A percentile compares a stretch with the other conserved stretches of the same genome.
Conservation (phyloP, 441 rosid genomes). For the Bruguiera hainesii region DNA sequence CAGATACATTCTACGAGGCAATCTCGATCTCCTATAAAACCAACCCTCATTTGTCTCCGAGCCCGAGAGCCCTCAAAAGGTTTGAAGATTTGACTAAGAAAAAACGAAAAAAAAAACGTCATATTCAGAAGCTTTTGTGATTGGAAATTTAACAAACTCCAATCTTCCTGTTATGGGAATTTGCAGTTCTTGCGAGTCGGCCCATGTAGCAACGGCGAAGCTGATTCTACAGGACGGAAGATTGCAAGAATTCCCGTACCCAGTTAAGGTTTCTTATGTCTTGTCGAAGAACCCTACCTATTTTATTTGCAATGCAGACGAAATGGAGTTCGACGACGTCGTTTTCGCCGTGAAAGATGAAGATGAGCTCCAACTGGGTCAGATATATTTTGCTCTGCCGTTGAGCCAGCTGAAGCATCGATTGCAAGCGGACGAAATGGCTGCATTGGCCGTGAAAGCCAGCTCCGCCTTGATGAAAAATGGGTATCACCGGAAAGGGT, state of each 20-base stretch:
- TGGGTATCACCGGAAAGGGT: slow-evolving; percentile 34
- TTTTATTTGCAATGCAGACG: slow-evolving; percentile 84
- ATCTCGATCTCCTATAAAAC: slow-evolving; percentile 7
- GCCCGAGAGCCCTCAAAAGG: background rate
- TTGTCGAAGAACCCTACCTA: slow-evolving; percentile 51
- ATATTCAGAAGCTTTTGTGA: no score
- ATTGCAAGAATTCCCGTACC: slow-evolving; percentile 65
- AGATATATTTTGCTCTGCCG: slow-evolving; percentile 77
- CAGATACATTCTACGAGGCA: slow-evolving; percentile 12
- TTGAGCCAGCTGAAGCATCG: slow-evolving; percentile 51
- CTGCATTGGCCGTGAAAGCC: slow-evolving; percentile 91
- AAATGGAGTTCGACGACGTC: slow-evolving; percentile 82
- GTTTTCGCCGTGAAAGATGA: slow-evolving; percentile 53
- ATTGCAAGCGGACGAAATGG: slow-evolving; percentile 72
- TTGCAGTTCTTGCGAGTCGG: slow-evolving; percentile 64
- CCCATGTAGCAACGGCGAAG: slow-evolving; percentile 63
- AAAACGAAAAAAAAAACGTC: background rate
- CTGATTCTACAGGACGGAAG: slow-evolving; percentile 66
- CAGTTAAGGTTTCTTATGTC: slow-evolving; percentile 68
- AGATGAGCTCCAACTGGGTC: slow-evolving; percentile 72
- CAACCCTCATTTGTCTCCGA: background rate
- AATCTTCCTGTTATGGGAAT: slow-evolving; percentile 48
- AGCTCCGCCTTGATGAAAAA: slow-evolving; percentile 69
- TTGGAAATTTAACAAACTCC: background rate
- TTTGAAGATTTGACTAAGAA: background rate